Percentiles rank a stretch among this genome's conserved stretches.
Evolutionary conservation across 2,329 filamentous ascomycete genomes (phyloP).

Genomic region (Xylaria sp.): DNA sequence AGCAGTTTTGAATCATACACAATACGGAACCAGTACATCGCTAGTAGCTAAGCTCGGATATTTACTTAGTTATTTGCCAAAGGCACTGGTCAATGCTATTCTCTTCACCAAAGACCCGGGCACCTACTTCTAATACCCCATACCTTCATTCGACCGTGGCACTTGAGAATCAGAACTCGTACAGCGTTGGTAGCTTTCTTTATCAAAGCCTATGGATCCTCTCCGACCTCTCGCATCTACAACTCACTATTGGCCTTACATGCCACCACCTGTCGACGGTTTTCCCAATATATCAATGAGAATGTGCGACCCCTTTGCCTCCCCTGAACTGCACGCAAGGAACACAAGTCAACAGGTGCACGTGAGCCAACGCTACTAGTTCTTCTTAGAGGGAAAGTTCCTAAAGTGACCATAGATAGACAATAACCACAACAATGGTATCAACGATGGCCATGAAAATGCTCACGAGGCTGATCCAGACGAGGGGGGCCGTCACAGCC

Average conservation of each 20-base stretch:
- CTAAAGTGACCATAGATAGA: too few relatives aligned
- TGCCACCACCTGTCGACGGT: background rate
- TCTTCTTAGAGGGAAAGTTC: too few relatives aligned
- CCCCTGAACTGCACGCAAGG: too few relatives aligned
- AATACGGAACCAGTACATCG: background rate
- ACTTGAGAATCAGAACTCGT: background rate
- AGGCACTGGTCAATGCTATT: background rate
- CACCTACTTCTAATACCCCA: too few relatives aligned
- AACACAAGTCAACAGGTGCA: too few relatives aligned
- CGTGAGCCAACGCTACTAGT: too few relatives aligned
- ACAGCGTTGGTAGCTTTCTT: background rate
- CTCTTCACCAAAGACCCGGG: background rate
- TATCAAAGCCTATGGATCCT: background rate
- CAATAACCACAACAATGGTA: too few relatives aligned
- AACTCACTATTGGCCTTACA: background rate
- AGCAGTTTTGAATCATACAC: background rate
- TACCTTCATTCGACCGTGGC: background rate
- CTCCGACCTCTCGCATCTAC: background rate
- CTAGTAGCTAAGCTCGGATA: background rate
- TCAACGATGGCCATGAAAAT: too few relatives aligned
- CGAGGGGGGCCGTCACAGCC: too few relatives aligned
- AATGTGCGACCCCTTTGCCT: too few relatives aligned
- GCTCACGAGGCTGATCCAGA: too few relatives aligned
- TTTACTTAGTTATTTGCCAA: background rate
- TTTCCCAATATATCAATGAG: background rate